Conservation (phyloP, 176 grass and related monocot species). For the Aegilops umbellulata region DNA sequence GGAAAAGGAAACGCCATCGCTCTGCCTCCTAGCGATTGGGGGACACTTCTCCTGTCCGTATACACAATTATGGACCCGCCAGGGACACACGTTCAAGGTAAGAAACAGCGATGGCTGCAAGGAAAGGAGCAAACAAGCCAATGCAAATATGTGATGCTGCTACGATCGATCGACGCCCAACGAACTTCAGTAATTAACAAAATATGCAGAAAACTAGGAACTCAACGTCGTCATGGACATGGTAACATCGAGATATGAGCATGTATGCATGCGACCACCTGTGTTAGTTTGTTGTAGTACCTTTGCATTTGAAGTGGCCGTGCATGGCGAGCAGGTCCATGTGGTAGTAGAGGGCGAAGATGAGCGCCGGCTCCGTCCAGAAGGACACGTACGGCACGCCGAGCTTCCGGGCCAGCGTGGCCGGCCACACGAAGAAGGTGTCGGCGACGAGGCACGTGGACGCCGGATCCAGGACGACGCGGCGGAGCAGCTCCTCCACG, state of each 20-base stretch:
- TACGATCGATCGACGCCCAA: background rate
- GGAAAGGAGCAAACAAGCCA: background rate
- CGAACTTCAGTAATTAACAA: background rate
- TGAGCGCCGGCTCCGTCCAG: slow-evolving; percentile 71
- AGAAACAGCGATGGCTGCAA: background rate
- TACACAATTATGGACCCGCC: background rate
- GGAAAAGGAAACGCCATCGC: background rate
- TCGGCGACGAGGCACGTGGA: slow-evolving; percentile 56
- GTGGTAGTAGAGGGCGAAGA: slow-evolving; percentile 64
- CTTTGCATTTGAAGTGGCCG: slow-evolving; percentile 53
- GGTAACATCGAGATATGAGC: too few species aligned
- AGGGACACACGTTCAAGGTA: background rate
- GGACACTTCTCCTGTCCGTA: background rate
- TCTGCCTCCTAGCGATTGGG: background rate
- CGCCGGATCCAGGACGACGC: slow-evolving; percentile 39
- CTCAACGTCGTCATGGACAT: too few species aligned
- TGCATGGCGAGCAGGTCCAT: slow-evolving; percentile 49
- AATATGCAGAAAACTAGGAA: too few species aligned
- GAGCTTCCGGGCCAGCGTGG: slow-evolving; percentile 45
- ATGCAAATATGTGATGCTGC: background rate
- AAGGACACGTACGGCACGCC: slow-evolving; percentile 58
- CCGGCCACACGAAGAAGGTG: slow-evolving; percentile 72
- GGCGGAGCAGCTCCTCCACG: slow-evolving; percentile 65
- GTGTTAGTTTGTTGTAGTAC: background rate
- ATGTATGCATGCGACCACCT: too few species aligned